Base-by-base conservation (phyloP, 1,284 basidiomycete species). In the Schizopora paradoxa region DNA sequence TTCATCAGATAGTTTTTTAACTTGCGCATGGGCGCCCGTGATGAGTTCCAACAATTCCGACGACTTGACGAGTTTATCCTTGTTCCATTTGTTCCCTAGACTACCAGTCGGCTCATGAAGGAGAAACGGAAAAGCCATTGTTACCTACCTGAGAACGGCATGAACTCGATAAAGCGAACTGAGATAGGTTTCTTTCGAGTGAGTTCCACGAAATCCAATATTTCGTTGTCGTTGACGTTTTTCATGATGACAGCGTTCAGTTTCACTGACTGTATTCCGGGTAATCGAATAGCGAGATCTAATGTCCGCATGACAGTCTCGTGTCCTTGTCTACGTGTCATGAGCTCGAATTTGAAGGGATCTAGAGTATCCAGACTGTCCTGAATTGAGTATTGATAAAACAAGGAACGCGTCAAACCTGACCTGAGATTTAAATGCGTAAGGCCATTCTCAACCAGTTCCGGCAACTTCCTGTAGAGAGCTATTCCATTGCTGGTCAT, bases 111-210 rank as follows among this genome's bases (percentile, higher is more conserved):
- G n/a, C n/a, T n/a, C n/a, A 23, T 19, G 21, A 26, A 16, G 46
- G 51, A 19, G 22, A 28, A 21, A n/a, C 35, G 31, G 14, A 44
- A n/a, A n/a, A n/a, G n/a, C n/a, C n/a, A n/a, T n/a, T n/a, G n/a
- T 4, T 40, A 60, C 64, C 56, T 55, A 85, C 85, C 88, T 58
- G 82, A 85, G 60, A 94, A 94, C 6, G 91, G 91, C 91, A 94
- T 93, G 61, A 91, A 93, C 62, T 92, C 90, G 49, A 93, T 93
- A 62, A 94, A 91, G 14, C 91, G 79, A 18, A 92, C 77, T 33
- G 79, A 86, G 32, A 92, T 63, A 2, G 67, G 63, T 45, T 70
- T 68, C 36, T 83, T 65, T 56, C 33, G 43, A 3, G 88, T 90
- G 62, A 91, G 69, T 53, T 82, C 77, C 19, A 91, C 77, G 58